Conservation (phyloP, 164 flowering plant genomes). For the Taxillus chinensis region DNA sequence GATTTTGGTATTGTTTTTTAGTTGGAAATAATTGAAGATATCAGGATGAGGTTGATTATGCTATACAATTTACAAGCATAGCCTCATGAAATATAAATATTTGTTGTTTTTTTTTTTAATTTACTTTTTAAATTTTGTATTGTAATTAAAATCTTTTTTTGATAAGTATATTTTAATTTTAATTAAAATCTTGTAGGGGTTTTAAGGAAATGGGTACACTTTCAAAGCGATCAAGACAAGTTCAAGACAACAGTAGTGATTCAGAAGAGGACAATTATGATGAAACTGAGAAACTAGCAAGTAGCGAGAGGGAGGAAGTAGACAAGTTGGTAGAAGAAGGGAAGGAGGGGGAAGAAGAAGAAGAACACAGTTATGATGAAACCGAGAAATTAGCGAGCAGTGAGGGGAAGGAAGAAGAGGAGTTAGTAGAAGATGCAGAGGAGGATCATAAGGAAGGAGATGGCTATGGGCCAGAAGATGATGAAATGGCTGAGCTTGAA, state of each 20-base stretch:
- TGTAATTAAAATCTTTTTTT: too few species aligned
- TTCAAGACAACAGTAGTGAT: conserved; percentile 7
- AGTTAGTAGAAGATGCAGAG: conserved; percentile 6
- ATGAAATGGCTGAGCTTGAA: conserved; percentile 76
- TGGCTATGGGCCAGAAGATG: conserved; percentile 20
- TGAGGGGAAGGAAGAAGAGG: conserved; percentile 11
- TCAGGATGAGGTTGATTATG: too few species aligned
- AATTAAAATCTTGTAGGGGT: background rate
- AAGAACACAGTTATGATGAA: conserved; percentile 12
- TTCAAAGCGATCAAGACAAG: conserved; percentile 16
- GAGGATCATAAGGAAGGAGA: conserved; percentile 18
- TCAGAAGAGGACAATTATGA: conserved; percentile 25
- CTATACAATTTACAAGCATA: too few species aligned
- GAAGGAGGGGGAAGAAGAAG: conserved; percentile 4
- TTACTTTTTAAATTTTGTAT: too few species aligned
- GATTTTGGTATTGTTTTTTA: too few species aligned
- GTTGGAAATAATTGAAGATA: too few species aligned
- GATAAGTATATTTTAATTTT: too few species aligned
- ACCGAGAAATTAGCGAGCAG: conserved; percentile 10
- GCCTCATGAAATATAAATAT: too few species aligned
- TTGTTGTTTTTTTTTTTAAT: too few species aligned
- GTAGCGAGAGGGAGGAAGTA: conserved; percentile 5
- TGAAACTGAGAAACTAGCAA: conserved; percentile 14
- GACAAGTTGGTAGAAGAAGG: conserved; percentile 3
- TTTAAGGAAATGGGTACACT: conserved; percentile 19